Percentiles rank a stretch among this genome's conserved stretches.
Conservation (phyloP, 345 rosid species). For the Kernera saxatilis region DNA sequence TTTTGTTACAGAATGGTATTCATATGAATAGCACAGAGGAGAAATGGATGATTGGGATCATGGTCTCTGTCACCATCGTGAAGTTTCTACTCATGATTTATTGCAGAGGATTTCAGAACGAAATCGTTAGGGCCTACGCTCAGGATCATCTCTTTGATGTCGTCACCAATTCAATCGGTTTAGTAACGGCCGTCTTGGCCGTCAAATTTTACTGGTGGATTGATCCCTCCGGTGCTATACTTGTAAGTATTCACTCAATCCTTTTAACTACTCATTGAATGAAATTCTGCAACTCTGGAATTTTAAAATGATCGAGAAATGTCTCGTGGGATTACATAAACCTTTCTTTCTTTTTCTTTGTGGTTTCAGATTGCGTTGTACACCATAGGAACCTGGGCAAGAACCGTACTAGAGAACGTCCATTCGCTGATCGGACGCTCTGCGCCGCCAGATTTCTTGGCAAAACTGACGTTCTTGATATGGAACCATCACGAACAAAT, state of each 20-base stretch:
- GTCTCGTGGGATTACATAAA: not conserved
- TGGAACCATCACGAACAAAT: constrained; percentile 85
- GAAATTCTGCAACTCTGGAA: not conserved
- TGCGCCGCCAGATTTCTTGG: constrained; percentile 78
- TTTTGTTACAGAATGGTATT: constrained; percentile 30
- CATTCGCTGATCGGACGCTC: constrained; percentile 65
- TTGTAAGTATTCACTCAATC: constrained; percentile 28
- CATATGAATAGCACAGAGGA: constrained; percentile 38
- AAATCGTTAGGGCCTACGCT: constrained; percentile 48
- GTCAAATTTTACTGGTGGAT: constrained; percentile 50
- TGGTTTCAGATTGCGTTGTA: constrained; percentile 65
- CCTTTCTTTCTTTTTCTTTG: not conserved
- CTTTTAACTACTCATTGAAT: not conserved
- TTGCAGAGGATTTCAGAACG: constrained; percentile 49
- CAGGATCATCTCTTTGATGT: constrained; percentile 60
- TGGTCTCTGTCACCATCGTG: constrained; percentile 40
- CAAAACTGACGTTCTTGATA: constrained; percentile 65
- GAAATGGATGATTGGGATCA: constrained; percentile 58
- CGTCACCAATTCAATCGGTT: constrained; percentile 52
- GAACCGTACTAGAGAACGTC: constrained; percentile 72
- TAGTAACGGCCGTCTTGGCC: constrained; percentile 46
- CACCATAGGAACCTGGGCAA: constrained; percentile 72
- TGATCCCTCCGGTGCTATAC: constrained; percentile 55
- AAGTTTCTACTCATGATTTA: constrained; percentile 51
- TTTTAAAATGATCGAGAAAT: not conserved